Evolutionary conservation across 257 asterid species (phyloP).

Genomic region (Scutellaria barbata): DNA sequence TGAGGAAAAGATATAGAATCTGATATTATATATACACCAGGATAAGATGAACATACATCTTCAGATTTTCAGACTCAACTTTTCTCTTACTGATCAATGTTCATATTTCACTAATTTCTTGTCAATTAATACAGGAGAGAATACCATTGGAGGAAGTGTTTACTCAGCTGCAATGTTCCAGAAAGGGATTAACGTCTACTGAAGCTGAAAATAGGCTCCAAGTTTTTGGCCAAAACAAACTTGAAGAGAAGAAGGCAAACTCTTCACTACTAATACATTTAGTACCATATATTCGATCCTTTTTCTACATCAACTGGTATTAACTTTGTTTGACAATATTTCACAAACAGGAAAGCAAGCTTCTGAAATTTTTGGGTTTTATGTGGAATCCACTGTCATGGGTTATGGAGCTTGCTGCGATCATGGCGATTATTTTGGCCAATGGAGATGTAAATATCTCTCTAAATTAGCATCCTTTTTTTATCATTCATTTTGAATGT

Average conservation of each 20-base stretch:
- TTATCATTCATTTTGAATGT: background rate
- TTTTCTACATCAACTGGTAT: too few species aligned
- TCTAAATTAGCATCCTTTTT: background rate
- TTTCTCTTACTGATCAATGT: background rate
- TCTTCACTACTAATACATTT: background rate
- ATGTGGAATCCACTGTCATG: conserved; percentile 93
- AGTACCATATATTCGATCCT: too few species aligned
- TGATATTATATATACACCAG: too few species aligned
- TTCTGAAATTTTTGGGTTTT: conserved; percentile 69
- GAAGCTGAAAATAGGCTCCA: conserved; percentile 70
- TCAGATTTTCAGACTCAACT: too few species aligned
- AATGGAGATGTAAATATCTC: conserved; percentile 60
- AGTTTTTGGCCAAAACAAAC: conserved; percentile 83
- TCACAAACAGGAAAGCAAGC: conserved; percentile 61
- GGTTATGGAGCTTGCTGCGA: conserved; percentile 87
- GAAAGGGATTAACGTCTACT: conserved; percentile 58
- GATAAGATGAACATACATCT: too few species aligned
- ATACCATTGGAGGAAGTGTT: conserved; percentile 85
- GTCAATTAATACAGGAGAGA: conserved; percentile 54
- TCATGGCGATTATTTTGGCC: conserved; percentile 77
- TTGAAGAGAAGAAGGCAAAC: conserved; percentile 77
- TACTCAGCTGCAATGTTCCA: conserved; percentile 62
- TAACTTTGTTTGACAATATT: background rate
- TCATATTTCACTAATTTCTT: background rate
- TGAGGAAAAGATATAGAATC: too few species aligned